Evolutionary conservation across 2,329 filamentous ascomycete species (phyloP).

Genomic region (Talaromyces pinophilus): DNA sequence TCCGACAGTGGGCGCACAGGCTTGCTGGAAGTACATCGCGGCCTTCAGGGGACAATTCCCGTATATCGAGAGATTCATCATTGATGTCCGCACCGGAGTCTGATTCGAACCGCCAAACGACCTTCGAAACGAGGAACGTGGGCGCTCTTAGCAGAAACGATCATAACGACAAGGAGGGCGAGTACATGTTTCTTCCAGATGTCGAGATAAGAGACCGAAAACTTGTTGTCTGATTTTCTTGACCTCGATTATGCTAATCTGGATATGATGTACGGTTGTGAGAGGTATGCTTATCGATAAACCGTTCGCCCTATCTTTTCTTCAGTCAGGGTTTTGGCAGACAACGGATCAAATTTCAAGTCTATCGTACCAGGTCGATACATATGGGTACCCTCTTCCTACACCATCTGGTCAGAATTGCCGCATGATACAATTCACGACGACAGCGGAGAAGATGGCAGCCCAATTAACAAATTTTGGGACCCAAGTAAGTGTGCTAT

Average conservation of each 20-base stretch:
- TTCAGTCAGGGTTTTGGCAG: constrained; percentile 6
- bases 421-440: neutral
- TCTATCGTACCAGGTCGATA: neutral
- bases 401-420: constrained; percentile 4
- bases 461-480: too few species aligned
- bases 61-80: too few species aligned
- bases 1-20: too few species aligned
- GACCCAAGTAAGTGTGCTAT: too few species aligned
- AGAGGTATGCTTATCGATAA: too few species aligned
- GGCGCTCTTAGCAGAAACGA: too few species aligned
- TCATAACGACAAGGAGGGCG: neutral
- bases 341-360: neutral
- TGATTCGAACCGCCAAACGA: too few species aligned
- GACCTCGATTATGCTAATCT: neutral
- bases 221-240: neutral
- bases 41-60: too few species aligned
- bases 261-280: neutral
- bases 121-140: too few species aligned
- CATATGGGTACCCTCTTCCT: neutral
- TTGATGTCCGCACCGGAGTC: too few species aligned
- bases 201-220: neutral
- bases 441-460: neutral
- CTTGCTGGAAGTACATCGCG: too few species aligned
- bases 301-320: constrained; percentile 1
- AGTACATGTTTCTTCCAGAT: neutral